phyloP scores from a whole-genome alignment of 2,329 filamentous ascomycete genomes.

The Xylariaceae sp. region DNA sequence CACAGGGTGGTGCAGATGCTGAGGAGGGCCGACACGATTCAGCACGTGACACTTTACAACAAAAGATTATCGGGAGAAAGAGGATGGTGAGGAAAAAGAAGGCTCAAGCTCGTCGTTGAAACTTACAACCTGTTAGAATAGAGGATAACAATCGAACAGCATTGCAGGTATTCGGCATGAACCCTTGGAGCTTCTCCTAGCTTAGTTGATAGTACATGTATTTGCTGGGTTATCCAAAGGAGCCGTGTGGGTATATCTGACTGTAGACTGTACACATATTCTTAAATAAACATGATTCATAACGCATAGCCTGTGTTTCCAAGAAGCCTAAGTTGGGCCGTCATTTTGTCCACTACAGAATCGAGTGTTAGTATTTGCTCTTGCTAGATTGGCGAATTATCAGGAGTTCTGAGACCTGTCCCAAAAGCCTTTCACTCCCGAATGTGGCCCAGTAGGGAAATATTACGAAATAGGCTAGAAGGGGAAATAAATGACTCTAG shows the following conservation, averaged over 20 bases:
- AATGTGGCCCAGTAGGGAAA: too few relatives aligned
- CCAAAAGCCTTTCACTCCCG: too few relatives aligned
- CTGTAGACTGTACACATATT: neutral
- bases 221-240: neutral
- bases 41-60: conserved; percentile 52
- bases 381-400: too few relatives aligned
- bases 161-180: neutral
- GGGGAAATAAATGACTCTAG: too few relatives aligned
- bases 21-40: conserved; percentile 29
- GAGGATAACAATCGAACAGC: neutral
- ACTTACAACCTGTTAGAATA: neutral
- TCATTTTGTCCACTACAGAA: conserved; percentile 21
- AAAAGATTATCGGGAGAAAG: conserved; percentile 85
- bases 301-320: neutral
- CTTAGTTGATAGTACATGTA: conserved; percentile 3
- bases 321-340: neutral
- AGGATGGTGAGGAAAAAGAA: conserved; percentile 76
- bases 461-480: too few relatives aligned
- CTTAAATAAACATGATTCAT: neutral
- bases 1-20: conserved; percentile 13
- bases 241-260: neutral
- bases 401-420: too few relatives aligned
- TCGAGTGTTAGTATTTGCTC: too few relatives aligned
- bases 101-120: conserved; percentile 42
- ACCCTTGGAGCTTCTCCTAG: too few relatives aligned